Percentiles rank a stretch among this genome's conserved stretches.
These are phyloP conservation scores for Nakaseomyces delphensis DNA, from an alignment of 1,139 yeast species.

Conservation along the genomic window DNA sequence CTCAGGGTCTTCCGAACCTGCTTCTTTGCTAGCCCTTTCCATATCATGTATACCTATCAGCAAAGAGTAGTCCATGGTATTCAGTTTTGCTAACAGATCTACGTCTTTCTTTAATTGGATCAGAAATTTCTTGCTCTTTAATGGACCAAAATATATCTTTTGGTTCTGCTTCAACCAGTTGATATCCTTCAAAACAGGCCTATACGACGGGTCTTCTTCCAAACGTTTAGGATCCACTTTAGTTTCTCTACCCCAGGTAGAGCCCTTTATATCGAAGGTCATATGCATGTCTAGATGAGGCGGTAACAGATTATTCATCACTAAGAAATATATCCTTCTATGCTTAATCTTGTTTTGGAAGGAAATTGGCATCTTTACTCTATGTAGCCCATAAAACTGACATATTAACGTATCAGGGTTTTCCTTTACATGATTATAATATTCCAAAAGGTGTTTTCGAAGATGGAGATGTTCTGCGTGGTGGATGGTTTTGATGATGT, in stretches of 20 bases:
- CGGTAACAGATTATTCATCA: constrained; percentile 95
- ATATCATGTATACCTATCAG: constrained; percentile 81
- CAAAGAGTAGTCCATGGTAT: constrained; percentile 93
- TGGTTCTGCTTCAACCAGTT: constrained; percentile 72
- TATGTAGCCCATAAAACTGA: constrained; percentile 91
- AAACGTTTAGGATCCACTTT: constrained; percentile 21
- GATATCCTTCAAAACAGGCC: constrained; percentile 62
- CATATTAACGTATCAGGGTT: constrained; percentile 86
- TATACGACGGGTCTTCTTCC: constrained; percentile 16
- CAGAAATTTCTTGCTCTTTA: constrained; percentile 49
- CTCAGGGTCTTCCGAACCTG: constrained; percentile 6
- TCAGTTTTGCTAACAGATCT: constrained; percentile 55
- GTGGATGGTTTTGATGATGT: constrained; percentile 91
- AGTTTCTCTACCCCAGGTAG: constrained; percentile 75
- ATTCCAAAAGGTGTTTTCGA: constrained; percentile 63
- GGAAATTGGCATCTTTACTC: constrained; percentile 81
- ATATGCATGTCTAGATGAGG: constrained; percentile 83
- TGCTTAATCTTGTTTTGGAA: constrained; percentile 37
- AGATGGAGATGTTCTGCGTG: constrained; percentile 85
- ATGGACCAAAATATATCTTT: constrained; percentile 63
- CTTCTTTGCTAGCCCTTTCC: constrained; percentile 29
- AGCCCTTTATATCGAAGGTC: constrained; percentile 89
- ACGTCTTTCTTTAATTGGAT: constrained; percentile 73
- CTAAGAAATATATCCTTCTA: constrained; percentile 84
- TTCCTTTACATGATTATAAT: constrained; percentile 68